phyloP scores from a whole-genome alignment of 352 stramenopile genomes.

The Pythium monospermum region DNA sequence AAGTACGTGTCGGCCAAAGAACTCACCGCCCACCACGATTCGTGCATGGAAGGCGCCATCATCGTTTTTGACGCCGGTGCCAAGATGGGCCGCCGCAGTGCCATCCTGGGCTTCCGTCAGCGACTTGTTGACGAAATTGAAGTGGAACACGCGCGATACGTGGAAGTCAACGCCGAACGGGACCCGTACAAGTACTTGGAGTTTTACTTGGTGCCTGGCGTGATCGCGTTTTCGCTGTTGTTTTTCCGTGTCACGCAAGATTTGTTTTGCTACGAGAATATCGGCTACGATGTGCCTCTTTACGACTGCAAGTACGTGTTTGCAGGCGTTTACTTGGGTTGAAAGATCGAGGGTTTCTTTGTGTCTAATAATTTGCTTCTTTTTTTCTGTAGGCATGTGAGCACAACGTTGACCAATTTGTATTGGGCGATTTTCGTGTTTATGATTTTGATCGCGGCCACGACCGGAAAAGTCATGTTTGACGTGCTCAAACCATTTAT shows the following conservation, averaged over 20 bases:
- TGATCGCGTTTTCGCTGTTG: conserved; percentile 85
- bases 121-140: conserved; percentile 87
- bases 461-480: conserved; percentile 83
- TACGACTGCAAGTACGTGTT: conserved; percentile 88
- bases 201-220: conserved; percentile 92
- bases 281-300: conserved; percentile 82
- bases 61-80: conserved; percentile 92
- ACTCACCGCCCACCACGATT: conserved; percentile 86
- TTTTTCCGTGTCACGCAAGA: conserved; percentile 86
- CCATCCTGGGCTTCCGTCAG: conserved; percentile 87
- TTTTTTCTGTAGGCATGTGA: conserved; percentile 65
- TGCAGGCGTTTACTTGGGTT: too few relatives aligned
- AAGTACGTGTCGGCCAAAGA: conserved; percentile 87
- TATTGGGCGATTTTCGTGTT: conserved; percentile 88
- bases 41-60: conserved; percentile 78
- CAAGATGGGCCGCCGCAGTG: conserved; percentile 91
- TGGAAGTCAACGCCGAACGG: conserved; percentile 92
- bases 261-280: conserved; percentile 78
- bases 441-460: conserved; percentile 81
- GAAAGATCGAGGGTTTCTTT: too few relatives aligned
- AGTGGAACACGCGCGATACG: conserved; percentile 87
- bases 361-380: too few relatives aligned
- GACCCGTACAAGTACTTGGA: conserved; percentile 94
- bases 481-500: conserved; percentile 75
- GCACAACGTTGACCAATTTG: conserved; percentile 76